Evolutionary conservation across 176 grass and related monocot genomes (phyloP), one percentile per base, ranked within the genome.

Genomic region (Eragrostis nindensis): DNA sequence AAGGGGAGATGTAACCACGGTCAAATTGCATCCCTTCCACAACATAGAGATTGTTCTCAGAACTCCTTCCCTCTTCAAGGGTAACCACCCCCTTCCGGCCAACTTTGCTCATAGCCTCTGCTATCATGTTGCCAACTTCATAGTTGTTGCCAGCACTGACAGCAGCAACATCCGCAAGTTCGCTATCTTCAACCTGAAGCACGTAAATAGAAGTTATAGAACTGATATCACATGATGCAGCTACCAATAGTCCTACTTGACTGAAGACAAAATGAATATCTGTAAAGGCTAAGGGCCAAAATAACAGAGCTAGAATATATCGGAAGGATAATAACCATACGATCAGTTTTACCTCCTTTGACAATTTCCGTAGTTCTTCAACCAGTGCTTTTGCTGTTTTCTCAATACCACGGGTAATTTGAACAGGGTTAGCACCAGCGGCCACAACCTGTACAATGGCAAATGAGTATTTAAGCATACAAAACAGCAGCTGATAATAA

Each of bases 1-100:
- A 94, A 29, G 95, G 95, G 60, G 95, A 98, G 80, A 98, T 98
- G 79, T 98, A 98, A 36, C 95, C 95, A 80, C 92, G 92, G 18
- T 98, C 95, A 90, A 98, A 98, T 29, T 98, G 95, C 95, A 98
- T 98, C 84, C 95, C 95, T 67, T 98, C 94, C 54, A 94, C 94
- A 81, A 97, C 94, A 79, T 97, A 97, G 19, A 97, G 94, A 61
- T 50, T 84, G 71, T 97, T 97, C 60, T 97, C 94, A 1, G 94
- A 90, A 65, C 94, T 97, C 61, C 88, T 94, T 44, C 91, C 94
- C 86, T 97, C 94, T 88, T 97, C 94, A 18, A 97, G 94, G 25
- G 94, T 97, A 70, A 97, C 94, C 73, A 97, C 94, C 52, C 94
- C 94, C 87, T 97, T 97, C 72, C 94, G 82, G 16, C 94, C 94